These are phyloP conservation scores for Rossbeevera mucosa DNA, from an alignment of 768 basidiomycete species.

Conservation along the genomic window DNA sequence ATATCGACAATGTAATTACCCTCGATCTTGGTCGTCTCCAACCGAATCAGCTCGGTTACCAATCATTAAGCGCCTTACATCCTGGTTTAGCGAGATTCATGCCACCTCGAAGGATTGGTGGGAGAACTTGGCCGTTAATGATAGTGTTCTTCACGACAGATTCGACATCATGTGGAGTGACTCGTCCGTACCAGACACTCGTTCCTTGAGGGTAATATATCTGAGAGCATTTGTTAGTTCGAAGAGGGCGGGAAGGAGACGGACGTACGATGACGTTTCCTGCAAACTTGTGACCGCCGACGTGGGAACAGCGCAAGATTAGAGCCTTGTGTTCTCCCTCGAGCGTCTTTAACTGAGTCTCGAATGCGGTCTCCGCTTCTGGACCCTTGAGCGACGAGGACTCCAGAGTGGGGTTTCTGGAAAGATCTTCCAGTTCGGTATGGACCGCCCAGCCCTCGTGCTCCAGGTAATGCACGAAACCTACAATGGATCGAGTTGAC, in stretches of 20 bases:
- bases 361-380: slow-evolving; percentile 53
- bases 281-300: slow-evolving; percentile 91
- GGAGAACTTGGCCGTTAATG: slow-evolving; percentile 76
- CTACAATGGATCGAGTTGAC: slow-evolving; percentile 31
- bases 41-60: slow-evolving; percentile 40
- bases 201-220: slow-evolving; percentile 85
- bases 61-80: slow-evolving; percentile 63
- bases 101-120: slow-evolving; percentile 82
- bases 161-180: slow-evolving; percentile 84
- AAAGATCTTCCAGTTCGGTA: slow-evolving; percentile 63
- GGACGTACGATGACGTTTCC: slow-evolving; percentile 83
- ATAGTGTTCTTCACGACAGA: slow-evolving; percentile 86
- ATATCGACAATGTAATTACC: slow-evolving; percentile 24
- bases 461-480: slow-evolving; percentile 60
- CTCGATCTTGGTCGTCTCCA: slow-evolving; percentile 3
- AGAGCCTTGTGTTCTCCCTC: slow-evolving; percentile 62
- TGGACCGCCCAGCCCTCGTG: slow-evolving; percentile 70
- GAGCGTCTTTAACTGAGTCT: slow-evolving; percentile 43
- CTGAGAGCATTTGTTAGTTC: slow-evolving; percentile 33
- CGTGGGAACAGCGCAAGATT: slow-evolving; percentile 82
- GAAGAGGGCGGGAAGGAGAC: not conserved
- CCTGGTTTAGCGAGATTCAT: slow-evolving; percentile 72
- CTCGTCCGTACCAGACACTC: slow-evolving; percentile 91
- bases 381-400: slow-evolving; percentile 6
- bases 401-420: slow-evolving; percentile 30